phyloP scores from a whole-genome alignment of 768 basidiomycete genomes.

The Dendrothele bispora region DNA sequence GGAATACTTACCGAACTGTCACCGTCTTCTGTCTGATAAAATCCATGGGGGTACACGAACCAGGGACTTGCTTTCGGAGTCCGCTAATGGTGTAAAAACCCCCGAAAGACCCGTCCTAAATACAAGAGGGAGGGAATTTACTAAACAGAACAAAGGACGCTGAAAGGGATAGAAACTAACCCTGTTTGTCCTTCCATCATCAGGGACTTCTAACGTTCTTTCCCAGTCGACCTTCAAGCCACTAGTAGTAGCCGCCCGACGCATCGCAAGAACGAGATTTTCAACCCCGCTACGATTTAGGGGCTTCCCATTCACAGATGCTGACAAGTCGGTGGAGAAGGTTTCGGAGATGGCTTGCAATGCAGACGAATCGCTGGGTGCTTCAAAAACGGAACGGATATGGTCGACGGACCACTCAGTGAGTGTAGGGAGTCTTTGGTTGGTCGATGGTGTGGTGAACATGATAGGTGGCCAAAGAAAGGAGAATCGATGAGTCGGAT shows the following conservation, averaged over 20 bases:
- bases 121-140: not conserved
- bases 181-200: conserved; percentile 37
- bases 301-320: conserved; percentile 43
- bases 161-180: conserved; percentile 32
- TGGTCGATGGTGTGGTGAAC: not conserved
- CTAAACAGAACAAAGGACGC: not conserved
- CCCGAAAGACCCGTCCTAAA: conserved; percentile 47
- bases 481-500: no score
- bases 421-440: conserved; percentile 35
- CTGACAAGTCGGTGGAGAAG: conserved; percentile 40
- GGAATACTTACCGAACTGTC: conserved; percentile 43
- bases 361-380: conserved; percentile 40
- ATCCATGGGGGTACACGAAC: conserved; percentile 28
- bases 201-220: conserved; percentile 42
- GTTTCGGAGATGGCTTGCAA: conserved; percentile 43
- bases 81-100: conserved; percentile 53
- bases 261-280: conserved; percentile 41
- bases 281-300: conserved; percentile 40
- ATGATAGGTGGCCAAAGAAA: no score
- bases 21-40: conserved; percentile 53
- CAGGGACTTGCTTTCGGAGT: conserved; percentile 38
- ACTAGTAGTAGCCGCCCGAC: conserved; percentile 32
- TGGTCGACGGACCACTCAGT: conserved; percentile 51
- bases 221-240: conserved; percentile 52
- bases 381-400: conserved; percentile 52